Evolutionary conservation across 2,329 filamentous ascomycete species (phyloP).

Genomic region (Acephala macrosclerotiorum): DNA sequence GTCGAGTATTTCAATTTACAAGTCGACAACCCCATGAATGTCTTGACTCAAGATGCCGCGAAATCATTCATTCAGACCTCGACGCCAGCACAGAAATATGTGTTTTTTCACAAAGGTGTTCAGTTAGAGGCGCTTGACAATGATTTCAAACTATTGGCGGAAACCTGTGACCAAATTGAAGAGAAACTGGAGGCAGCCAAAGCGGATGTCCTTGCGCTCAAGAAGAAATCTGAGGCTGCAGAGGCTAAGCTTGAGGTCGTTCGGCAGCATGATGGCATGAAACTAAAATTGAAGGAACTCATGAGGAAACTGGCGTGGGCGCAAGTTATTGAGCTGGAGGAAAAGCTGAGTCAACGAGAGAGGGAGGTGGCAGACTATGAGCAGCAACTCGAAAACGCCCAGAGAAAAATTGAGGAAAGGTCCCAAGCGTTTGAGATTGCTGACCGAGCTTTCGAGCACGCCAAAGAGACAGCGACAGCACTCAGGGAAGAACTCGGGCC

Average conservation of each 20-base stretch:
- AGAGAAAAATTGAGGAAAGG: constrained; percentile 58
- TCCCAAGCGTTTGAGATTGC: constrained; percentile 45
- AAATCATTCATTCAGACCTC: constrained; percentile 91
- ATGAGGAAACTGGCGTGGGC: constrained; percentile 82
- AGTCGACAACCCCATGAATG: constrained; percentile 96
- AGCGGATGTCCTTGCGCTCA: constrained; percentile 69
- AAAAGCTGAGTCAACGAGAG: constrained; percentile 52
- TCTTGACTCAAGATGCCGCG: constrained; percentile 94
- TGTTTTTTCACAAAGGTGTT: constrained; percentile 93
- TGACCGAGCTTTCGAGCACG: constrained; percentile 41
- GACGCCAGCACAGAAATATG: constrained; percentile 86
- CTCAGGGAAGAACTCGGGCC: constrained; percentile 46
- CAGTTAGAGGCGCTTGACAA: constrained; percentile 91
- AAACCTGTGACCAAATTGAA: constrained; percentile 77
- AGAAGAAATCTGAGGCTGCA: constrained; percentile 65
- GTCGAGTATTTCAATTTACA: constrained; percentile 92
- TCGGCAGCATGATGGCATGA: constrained; percentile 70
- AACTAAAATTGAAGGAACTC: constrained; percentile 64
- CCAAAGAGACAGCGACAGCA: constrained; percentile 35
- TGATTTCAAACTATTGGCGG: constrained; percentile 85
- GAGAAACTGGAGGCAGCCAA: constrained; percentile 66
- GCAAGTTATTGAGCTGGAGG: constrained; percentile 82
- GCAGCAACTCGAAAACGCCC: constrained; percentile 47
- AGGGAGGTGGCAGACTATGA: constrained; percentile 44
- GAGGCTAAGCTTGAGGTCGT: constrained; percentile 69